phyloP scores from a whole-genome alignment of 2,329 filamentous ascomycete genomes.

The Ambrosiella beaveri region DNA sequence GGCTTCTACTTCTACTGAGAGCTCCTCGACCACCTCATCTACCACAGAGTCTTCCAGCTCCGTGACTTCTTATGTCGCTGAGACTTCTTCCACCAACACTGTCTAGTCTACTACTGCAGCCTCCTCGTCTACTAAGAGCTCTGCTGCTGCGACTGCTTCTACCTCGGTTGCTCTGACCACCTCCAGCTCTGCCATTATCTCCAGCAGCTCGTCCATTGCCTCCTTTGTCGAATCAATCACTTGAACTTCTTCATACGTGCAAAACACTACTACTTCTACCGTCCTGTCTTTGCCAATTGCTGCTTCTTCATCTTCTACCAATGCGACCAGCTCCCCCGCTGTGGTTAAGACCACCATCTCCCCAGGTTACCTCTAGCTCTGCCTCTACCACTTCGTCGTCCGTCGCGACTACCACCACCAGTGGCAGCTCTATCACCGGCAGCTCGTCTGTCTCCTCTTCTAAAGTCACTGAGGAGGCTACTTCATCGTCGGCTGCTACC shows the following conservation, averaged over 20 bases:
- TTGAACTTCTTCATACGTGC: neutral
- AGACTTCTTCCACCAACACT: neutral
- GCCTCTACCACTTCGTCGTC: neutral
- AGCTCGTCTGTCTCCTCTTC: neutral
- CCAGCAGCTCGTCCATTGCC: too few species aligned
- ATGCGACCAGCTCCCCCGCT: conserved; percentile 8
- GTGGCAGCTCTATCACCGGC: neutral
- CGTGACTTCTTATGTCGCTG: neutral
- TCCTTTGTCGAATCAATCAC: neutral
- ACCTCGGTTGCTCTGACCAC: neutral
- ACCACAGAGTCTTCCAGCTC: conserved; percentile 2
- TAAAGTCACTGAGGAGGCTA: conserved; percentile 2
- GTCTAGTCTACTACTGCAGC: neutral
- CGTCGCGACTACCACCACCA: neutral
- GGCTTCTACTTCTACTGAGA: neutral
- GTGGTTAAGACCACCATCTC: conserved; percentile 5
- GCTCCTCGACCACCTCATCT: conserved; percentile 1
- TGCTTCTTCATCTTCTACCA: conserved; percentile 8
- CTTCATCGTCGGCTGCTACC: neutral
- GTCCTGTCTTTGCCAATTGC: conserved; percentile 6
- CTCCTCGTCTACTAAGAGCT: conserved; percentile 9
- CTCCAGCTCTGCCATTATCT: neutral
- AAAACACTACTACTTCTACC: conserved; percentile 3
- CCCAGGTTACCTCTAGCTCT: neutral
- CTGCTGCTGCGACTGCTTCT: neutral